Evolutionary conservation across 2,329 filamentous ascomycete genomes (phyloP).

Genomic region (Curvularia lunata): DNA sequence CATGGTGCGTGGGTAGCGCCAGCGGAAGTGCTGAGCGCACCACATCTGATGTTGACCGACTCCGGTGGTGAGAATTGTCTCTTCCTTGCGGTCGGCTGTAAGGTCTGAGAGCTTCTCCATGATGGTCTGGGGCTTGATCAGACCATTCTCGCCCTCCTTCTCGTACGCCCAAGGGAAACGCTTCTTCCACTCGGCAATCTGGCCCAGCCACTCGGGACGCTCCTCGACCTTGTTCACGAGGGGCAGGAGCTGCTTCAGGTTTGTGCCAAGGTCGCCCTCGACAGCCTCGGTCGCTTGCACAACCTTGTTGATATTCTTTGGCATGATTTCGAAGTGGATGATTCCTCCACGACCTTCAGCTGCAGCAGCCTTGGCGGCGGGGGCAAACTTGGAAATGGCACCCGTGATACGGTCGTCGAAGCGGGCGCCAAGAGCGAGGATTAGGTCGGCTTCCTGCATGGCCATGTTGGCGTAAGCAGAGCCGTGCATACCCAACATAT

Average conservation of each 20-base stretch:
- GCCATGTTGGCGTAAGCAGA: constrained; percentile 97
- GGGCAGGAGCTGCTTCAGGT: constrained; percentile 77
- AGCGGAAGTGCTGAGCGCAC: constrained; percentile 95
- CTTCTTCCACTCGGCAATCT: constrained; percentile 90
- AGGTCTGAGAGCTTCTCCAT: constrained; percentile 90
- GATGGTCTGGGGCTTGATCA: constrained; percentile 93
- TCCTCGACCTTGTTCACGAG: constrained; percentile 68
- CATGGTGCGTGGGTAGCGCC: constrained; percentile 90
- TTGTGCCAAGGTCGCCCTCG: constrained; percentile 86
- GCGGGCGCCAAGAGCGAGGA: constrained; percentile 89
- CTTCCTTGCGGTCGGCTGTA: constrained; percentile 78
- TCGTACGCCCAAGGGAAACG: constrained; percentile 91
- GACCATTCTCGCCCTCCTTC: constrained; percentile 72
- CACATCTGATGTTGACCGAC: constrained; percentile 99
- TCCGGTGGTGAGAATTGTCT: constrained; percentile 88
- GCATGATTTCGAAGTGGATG: constrained; percentile 97
- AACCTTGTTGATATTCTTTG: constrained; percentile 99
- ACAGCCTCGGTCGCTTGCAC: constrained; percentile 95
- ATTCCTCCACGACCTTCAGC: constrained; percentile 89
- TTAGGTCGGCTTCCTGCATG: constrained; percentile 95
- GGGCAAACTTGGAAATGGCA: constrained; percentile 84
- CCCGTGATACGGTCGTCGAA: constrained; percentile 96
- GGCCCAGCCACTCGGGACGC: constrained; percentile 83
- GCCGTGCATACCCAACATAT: constrained; percentile 99
- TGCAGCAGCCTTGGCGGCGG: constrained; percentile 83